These are phyloP conservation scores for Pachyrhizus erosus DNA, from an alignment of 306 rosid species.

Conservation along the genomic window DNA sequence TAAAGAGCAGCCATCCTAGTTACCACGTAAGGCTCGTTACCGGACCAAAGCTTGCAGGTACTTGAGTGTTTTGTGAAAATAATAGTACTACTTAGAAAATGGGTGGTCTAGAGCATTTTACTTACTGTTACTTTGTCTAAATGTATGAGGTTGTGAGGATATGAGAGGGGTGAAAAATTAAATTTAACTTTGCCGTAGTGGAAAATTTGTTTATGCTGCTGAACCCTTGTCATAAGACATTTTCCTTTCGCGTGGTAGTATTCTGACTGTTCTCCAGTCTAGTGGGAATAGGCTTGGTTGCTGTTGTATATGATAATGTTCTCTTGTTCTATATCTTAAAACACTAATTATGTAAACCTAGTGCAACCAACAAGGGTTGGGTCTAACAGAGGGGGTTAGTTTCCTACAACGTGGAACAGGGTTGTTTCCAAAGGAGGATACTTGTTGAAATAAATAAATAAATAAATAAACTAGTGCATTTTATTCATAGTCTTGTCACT, in stretches of 20 bases:
- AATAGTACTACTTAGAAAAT: neutral
- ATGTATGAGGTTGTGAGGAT: neutral
- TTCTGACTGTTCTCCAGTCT: neutral
- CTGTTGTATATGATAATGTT: constrained; percentile 1
- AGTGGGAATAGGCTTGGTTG: neutral
- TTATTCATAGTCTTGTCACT: neutral
- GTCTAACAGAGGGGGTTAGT: neutral
- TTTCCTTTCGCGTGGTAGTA: neutral
- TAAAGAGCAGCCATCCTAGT: constrained; percentile 65
- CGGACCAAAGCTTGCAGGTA: constrained; percentile 76
- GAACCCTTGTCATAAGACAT: neutral
- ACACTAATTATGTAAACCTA: neutral
- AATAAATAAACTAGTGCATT: neutral
- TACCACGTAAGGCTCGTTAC: constrained; percentile 85
- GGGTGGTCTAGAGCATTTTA: neutral
- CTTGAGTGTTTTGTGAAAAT: neutral
- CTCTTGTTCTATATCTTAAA: neutral
- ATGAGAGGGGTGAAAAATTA: neutral
- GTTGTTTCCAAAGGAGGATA: neutral
- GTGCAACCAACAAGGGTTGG: neutral
- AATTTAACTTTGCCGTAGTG: constrained; percentile 12
- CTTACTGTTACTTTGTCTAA: neutral
- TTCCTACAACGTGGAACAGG: neutral
- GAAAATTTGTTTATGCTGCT: neutral
- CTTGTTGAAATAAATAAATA: neutral